Evolutionary conservation across 176 grass and related monocot genomes (phyloP), one percentile per base, ranked within the genome.

Genomic region (Triticum turgidum): DNA sequence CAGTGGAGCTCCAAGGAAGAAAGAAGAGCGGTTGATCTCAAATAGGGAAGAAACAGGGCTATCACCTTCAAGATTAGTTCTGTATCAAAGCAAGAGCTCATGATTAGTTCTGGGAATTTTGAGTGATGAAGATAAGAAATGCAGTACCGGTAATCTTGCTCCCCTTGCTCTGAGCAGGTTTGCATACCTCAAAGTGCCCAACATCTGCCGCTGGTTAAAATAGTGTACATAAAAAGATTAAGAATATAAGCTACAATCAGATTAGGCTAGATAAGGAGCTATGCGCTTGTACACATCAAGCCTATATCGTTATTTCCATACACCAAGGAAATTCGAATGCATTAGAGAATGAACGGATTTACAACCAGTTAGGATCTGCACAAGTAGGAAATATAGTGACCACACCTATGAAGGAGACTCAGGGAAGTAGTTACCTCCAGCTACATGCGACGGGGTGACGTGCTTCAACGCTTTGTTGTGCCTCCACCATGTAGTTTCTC

Each of bases 181-280:
- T 37, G 54, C 91, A 96, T 9, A 98, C 79, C 85, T 98, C 93
- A 21, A 83, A 88, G 65, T 98, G 91, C 5, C 93, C 79, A 0
- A 91, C 96, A 85, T 98, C 93, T 69, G 92, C 91, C 3, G 90
- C 91, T 51, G 96, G 91, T 93, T 98, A 89, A 37, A 92, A 77
- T 87, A 15, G 12, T 25, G 13, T 15, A 10, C 22, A 89, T 0
- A 30, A 62, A 87, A 73, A 21, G 38, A 39, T 39, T 39, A 39
- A 39, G 38, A 39, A 39, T 24, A 20, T 9, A 27, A 7, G 15
- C 20, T 77, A 27, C 81, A 17, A 64, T 27, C 4, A 63, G 38
- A n/a, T 52, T 77, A 0, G 77, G 38, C 21, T 32, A 78, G 78
- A 87, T 76, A 80, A 74, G 67, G 61, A 10, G 0, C 38, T 39